Conservation (phyloP, 495 filamentous ascomycete species). For the Podospora tetraspora region DNA sequence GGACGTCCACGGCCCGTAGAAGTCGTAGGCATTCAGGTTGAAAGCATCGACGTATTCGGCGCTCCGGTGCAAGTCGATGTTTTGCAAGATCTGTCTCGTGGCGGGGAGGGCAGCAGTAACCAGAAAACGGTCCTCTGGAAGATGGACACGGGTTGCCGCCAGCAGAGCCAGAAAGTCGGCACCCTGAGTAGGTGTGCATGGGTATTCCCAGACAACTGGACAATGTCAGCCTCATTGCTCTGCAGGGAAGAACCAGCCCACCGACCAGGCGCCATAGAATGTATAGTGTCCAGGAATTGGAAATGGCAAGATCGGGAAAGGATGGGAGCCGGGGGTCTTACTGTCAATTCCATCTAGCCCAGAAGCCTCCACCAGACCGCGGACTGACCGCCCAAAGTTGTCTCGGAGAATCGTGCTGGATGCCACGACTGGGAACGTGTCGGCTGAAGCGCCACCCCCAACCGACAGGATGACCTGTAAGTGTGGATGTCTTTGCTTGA, state of each 20-base stretch:
- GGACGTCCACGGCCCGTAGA: slow-evolving; percentile 70
- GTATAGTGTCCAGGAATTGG: slow-evolving; percentile 1
- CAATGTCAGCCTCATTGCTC: slow-evolving; percentile 10
- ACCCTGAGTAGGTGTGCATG: slow-evolving; percentile 62
- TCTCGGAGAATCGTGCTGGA: slow-evolving; percentile 54
- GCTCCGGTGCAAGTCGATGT: slow-evolving; percentile 67
- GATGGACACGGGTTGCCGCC: slow-evolving; percentile 57
- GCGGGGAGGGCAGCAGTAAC: slow-evolving; percentile 82
- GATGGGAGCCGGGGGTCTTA: slow-evolving; percentile 37
- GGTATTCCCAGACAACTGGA: slow-evolving; percentile 89
- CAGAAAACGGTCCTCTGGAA: slow-evolving; percentile 70
- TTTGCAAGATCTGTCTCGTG: slow-evolving; percentile 62
- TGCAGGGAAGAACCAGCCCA: background rate
- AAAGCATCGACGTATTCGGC: slow-evolving; percentile 67
- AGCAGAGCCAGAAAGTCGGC: slow-evolving; percentile 69
- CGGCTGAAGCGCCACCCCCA: slow-evolving; percentile 74
- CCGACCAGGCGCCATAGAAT: slow-evolving; percentile 3
- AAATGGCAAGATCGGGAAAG: slow-evolving; percentile 8
- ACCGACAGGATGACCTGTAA: slow-evolving; percentile 81
- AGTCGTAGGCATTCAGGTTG: slow-evolving; percentile 86
- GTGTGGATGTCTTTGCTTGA: slow-evolving; percentile 71
- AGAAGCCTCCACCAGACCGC: slow-evolving; percentile 65
- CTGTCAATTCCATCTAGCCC: slow-evolving; percentile 84
- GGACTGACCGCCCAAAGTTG: slow-evolving; percentile 68
- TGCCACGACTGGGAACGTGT: slow-evolving; percentile 72